Evolutionary conservation across 345 rosid genomes (phyloP), one percentile per base, ranked within the genome.

Genomic region (Ceriops tagal): DNA sequence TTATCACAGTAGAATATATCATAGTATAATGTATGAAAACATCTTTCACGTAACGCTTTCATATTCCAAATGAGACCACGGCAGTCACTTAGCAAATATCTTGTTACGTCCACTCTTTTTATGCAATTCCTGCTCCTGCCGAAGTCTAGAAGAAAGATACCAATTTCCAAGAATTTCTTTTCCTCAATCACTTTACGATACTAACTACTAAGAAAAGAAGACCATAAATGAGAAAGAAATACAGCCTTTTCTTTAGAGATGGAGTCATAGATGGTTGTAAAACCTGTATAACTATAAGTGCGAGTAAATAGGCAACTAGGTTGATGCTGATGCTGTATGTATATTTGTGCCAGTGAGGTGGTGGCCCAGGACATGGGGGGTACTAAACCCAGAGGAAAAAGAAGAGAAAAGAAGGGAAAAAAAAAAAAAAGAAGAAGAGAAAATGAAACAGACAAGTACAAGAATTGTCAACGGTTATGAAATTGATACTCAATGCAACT

Each of bases 321-420:
- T 71, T 78, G 85, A 76, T 76, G 80, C 39, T 68, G 73, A 76
- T 76, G 80, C 39, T 68, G 73, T 83, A 66, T 82, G 76, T 78
- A 66, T 64, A 78, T 71, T 67, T 78, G 85, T 80, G 89, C 80
- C 13, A 70, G 84, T 81, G 89, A 73, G 74, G 58, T 75, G 67
- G 88, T 86, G 90, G 90, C 82, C 88, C 90, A 78, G 46, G 28
- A 28, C n/a, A 19, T 32, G 19, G 78, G 77, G 80, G 83, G 32
- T 61, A 63, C 75, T 62, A 72, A 70, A 62, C 66, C 76, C n/a
- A 78, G 68, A 79, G 46, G 51, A 46, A 26, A 60, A 59, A 67
- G 22, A 59, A 16, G 26, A 53, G 43, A 27, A 30, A 51, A 18
- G 28, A 46, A 58, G 49, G 71, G 26, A 1, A 24, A 24, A 24